phyloP scores from a whole-genome alignment of 2,329 filamentous ascomycete species.

The Alternaria sp. region DNA sequence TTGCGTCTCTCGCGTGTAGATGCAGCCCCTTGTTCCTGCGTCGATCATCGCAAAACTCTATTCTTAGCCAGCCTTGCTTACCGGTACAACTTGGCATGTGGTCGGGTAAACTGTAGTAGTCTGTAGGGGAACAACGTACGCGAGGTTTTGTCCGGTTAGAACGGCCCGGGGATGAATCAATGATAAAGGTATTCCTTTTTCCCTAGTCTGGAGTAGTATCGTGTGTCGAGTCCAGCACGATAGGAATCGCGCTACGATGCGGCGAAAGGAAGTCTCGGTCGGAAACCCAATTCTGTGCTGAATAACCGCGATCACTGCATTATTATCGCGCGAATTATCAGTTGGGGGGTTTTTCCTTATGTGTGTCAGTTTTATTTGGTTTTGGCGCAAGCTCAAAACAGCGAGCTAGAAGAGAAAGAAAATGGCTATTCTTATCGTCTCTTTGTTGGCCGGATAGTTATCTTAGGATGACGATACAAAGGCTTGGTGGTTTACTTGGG shows the following conservation, averaged over 20 bases:
- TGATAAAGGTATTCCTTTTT: slow-evolving; percentile 1
- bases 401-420: neutral
- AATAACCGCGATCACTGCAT: neutral
- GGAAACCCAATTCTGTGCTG: slow-evolving; percentile 3
- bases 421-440: slow-evolving; percentile 3
- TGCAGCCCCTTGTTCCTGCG: slow-evolving; percentile 6
- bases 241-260: neutral
- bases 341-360: neutral
- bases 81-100: slow-evolving; percentile 5
- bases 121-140: slow-evolving; percentile 2
- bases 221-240: neutral
- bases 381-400: neutral
- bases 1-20: neutral
- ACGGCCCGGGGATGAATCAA: neutral
- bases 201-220: neutral
- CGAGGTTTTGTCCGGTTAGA: neutral
- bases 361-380: neutral
- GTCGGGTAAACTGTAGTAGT: slow-evolving; percentile 4
- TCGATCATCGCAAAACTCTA: slow-evolving; percentile 2
- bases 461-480: slow-evolving; percentile 7
- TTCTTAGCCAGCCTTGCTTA: slow-evolving; percentile 11
- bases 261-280: neutral
- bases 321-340: neutral
- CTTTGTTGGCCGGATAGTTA: neutral
- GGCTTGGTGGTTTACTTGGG: slow-evolving; percentile 7